Conservation (phyloP, 768 basidiomycete genomes). For the Tricholoma sp. region DNA sequence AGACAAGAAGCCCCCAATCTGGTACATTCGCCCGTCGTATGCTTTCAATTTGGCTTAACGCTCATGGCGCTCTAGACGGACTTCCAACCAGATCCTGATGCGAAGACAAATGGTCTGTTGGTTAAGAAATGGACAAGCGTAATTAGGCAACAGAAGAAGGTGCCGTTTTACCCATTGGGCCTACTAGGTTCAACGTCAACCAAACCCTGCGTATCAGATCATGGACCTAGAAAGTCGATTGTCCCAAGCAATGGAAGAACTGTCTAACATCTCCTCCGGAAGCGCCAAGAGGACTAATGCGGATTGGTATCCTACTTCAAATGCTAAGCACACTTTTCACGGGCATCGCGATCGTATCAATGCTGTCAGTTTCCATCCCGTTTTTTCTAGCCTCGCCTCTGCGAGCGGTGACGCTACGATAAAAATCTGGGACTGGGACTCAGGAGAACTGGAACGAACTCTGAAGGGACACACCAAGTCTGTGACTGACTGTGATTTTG, state of each 20-base stretch:
- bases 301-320: conserved; percentile 52
- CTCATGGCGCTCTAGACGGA: conserved; percentile 16
- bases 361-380: conserved; percentile 61
- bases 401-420: conserved; percentile 66
- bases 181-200: neutral
- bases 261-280: conserved; percentile 3
- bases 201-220: conserved; percentile 32
- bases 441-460: conserved; percentile 69
- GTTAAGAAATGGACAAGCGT: conserved; percentile 87
- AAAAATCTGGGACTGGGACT: conserved; percentile 80
- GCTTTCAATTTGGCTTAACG: neutral
- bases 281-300: conserved; percentile 7
- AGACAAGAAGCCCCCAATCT: conserved; percentile 21
- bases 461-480: conserved; percentile 70
- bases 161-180: conserved; percentile 19
- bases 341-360: conserved; percentile 58
- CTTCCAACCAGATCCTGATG: conserved; percentile 22
- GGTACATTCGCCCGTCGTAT: conserved; percentile 6
- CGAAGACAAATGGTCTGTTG: conserved; percentile 42
- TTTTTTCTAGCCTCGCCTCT: conserved; percentile 60
- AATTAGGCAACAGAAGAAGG: conserved; percentile 80
- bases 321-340: conserved; percentile 38
- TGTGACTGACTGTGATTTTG: conserved; percentile 66
- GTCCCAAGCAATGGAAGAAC: conserved; percentile 37
- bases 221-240: conserved; percentile 57